Evolutionary conservation across 768 basidiomycete genomes (phyloP).

Genomic region (Suillus alpinus): DNA sequence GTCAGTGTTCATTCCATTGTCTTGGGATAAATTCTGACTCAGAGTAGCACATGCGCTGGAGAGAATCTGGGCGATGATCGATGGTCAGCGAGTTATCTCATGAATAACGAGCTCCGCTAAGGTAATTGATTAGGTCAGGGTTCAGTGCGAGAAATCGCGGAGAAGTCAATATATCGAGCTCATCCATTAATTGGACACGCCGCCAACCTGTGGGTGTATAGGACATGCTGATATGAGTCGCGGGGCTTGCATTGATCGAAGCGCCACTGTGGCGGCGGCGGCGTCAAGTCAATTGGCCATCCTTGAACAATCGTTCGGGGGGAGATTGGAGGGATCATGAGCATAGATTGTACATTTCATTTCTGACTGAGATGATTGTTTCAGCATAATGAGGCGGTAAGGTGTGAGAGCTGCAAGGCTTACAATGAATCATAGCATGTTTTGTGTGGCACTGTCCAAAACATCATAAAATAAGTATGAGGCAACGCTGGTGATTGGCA

Average conservation of each 20-base stretch:
- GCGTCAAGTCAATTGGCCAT: neutral
- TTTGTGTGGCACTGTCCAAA: neutral
- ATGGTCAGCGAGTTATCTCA: neutral
- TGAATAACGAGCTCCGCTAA: neutral
- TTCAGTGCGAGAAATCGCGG: neutral
- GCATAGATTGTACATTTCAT: neutral
- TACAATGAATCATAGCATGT: neutral
- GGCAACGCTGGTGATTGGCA: neutral
- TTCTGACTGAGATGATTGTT: neutral
- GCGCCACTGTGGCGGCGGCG: slow-evolving; percentile 1
- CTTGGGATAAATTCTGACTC: neutral
- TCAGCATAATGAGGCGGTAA: neutral
- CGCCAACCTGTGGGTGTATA: neutral
- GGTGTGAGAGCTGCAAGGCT: neutral
- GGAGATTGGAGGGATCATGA: neutral
- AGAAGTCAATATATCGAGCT: neutral
- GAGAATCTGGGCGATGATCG: neutral
- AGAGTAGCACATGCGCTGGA: neutral
- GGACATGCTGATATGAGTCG: neutral
- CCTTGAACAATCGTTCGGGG: neutral
- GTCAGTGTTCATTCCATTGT: neutral
- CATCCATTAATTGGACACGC: neutral
- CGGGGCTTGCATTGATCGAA: neutral
- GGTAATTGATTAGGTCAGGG: neutral
- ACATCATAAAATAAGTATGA: neutral